phyloP scores from a whole-genome alignment of 768 basidiomycete species.

The Solioccasus polychromus region DNA sequence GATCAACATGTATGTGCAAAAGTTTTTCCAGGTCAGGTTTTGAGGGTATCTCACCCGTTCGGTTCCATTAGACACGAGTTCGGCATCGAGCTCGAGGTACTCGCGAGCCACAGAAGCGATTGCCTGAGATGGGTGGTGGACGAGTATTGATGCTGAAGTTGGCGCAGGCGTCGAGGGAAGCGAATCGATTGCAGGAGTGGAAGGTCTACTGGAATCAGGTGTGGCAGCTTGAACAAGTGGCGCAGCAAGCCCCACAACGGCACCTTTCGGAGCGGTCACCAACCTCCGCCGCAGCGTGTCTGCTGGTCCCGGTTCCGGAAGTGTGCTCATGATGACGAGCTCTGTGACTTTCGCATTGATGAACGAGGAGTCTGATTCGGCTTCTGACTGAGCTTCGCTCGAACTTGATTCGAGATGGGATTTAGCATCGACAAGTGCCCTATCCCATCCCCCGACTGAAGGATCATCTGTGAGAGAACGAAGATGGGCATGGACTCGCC shows the following conservation, averaged over 20 bases:
- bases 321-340: constrained; percentile 45
- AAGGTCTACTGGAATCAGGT: constrained; percentile 1
- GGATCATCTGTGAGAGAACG: constrained; percentile 41
- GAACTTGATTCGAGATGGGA: constrained; percentile 31
- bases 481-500: constrained; percentile 42
- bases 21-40: constrained; percentile 80
- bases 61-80: constrained; percentile 72
- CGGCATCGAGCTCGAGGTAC: constrained; percentile 71
- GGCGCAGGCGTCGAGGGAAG: constrained; percentile 12
- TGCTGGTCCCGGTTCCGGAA: constrained; percentile 52
- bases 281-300: constrained; percentile 58
- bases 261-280: constrained; percentile 28
- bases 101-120: constrained; percentile 72
- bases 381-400: constrained; percentile 20
- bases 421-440: constrained; percentile 52
- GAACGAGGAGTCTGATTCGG: constrained; percentile 12
- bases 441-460: constrained; percentile 62
- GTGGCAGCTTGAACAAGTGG: background rate
- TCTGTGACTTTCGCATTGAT: constrained; percentile 46
- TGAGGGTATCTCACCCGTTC: constrained; percentile 73
- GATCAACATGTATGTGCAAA: constrained; percentile 79
- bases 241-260: constrained; percentile 6
- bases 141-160: constrained; percentile 43
- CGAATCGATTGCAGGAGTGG: constrained; percentile 9
- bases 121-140: constrained; percentile 61